These are phyloP conservation scores for Dipodascus geniculatus DNA, from an alignment of 805 yeast genomes.

Conservation along the genomic window DNA sequence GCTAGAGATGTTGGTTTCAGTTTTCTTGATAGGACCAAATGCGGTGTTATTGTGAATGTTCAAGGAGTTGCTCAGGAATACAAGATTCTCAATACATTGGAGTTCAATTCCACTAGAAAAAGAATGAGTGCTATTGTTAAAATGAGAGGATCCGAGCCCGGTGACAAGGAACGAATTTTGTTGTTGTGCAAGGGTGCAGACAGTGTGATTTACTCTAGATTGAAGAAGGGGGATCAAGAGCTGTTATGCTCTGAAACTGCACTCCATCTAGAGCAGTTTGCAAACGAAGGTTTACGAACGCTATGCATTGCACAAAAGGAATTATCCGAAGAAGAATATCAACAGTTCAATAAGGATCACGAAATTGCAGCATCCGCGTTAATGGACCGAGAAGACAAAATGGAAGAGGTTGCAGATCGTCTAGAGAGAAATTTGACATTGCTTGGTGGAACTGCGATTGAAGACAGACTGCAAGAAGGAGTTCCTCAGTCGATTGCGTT, in stretches of 20 bases:
- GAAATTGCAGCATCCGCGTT: conserved; percentile 42
- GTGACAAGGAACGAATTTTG: conserved; percentile 26
- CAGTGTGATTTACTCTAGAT: conserved; percentile 45
- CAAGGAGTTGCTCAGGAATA: conserved; percentile 38
- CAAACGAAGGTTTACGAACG: conserved; percentile 70
- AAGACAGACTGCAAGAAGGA: conserved; percentile 66
- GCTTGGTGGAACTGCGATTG: conserved; percentile 75
- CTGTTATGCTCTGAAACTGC: conserved; percentile 42
- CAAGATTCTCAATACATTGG: conserved; percentile 43
- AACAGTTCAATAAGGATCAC: conserved; percentile 39
- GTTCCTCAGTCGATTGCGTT: conserved; percentile 64
- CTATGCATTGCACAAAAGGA: conserved; percentile 54
- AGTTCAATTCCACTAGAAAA: conserved; percentile 62
- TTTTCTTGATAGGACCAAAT: conserved; percentile 42
- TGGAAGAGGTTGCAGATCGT: conserved; percentile 44
- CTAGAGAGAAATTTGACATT: conserved; percentile 46
- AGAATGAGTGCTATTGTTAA: conserved; percentile 61
- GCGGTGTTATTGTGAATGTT: conserved; percentile 31
- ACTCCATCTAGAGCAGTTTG: conserved; percentile 52
- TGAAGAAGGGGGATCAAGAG: conserved; percentile 25
- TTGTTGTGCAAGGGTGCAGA: conserved; percentile 68
- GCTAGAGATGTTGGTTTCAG: conserved; percentile 66
- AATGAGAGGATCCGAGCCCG: conserved; percentile 26
- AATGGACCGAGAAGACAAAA: conserved; percentile 44
- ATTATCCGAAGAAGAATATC: conserved; percentile 32